Percentiles rank a stretch among this genome's conserved stretches.
These are phyloP conservation scores for Ganoderma meredithae DNA, from an alignment of 1,284 basidiomycete species.

Conservation along the genomic window DNA sequence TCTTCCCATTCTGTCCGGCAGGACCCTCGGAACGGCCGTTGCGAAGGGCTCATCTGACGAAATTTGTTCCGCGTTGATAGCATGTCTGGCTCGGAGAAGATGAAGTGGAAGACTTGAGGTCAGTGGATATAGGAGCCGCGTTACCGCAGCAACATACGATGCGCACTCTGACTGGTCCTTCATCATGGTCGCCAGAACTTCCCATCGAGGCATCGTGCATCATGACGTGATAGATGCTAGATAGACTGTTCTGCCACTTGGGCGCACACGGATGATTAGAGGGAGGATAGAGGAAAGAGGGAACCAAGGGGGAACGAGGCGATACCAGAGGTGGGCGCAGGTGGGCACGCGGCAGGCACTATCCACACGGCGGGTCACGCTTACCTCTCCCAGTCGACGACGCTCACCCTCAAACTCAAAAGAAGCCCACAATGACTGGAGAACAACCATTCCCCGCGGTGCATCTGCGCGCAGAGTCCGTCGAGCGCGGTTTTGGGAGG, in stretches of 20 bases:
- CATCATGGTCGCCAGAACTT: background rate
- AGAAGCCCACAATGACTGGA: constrained; percentile 7
- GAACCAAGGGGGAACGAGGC: background rate
- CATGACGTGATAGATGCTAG: background rate
- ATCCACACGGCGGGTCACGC: constrained; percentile 1
- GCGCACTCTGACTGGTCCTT: background rate
- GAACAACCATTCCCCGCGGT: background rate
- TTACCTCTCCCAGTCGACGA: background rate
- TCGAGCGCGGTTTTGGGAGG: background rate
- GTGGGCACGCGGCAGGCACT: constrained; percentile 5
- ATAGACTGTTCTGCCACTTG: constrained; percentile 1
- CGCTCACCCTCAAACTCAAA: constrained; percentile 1
- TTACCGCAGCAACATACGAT: background rate
- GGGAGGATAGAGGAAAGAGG: background rate
- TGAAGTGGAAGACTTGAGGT: background rate
- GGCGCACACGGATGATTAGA: background rate
- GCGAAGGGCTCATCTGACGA: background rate
- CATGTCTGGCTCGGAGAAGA: background rate
- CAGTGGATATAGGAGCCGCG: background rate
- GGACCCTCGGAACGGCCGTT: background rate
- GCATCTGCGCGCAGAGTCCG: background rate
- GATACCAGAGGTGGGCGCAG: background rate
- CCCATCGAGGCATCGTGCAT: background rate
- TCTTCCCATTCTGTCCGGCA: background rate
- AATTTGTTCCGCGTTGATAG: background rate